Evolutionary conservation across 768 basidiomycete species (phyloP).

Genomic region (Psilocybe tampanensis): DNA sequence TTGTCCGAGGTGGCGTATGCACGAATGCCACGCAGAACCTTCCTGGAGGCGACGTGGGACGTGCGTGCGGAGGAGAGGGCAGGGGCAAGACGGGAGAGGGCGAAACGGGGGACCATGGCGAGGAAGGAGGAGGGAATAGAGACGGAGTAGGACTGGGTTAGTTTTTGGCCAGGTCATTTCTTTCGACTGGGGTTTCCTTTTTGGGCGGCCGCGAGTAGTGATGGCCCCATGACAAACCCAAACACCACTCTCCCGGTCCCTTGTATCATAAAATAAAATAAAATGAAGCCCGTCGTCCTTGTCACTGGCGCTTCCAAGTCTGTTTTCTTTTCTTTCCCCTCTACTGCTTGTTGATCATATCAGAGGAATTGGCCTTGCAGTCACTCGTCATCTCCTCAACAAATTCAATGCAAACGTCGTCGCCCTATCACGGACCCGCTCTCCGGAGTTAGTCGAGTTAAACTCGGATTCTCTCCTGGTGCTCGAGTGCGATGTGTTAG

Average conservation of each 20-base stretch:
- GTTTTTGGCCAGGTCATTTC: slow-evolving; percentile 29
- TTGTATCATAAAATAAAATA: too few species aligned
- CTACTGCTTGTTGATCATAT: slow-evolving; percentile 4
- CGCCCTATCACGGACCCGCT: slow-evolving; percentile 70
- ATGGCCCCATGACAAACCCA: slow-evolving; percentile 12
- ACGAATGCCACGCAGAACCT: slow-evolving; percentile 47
- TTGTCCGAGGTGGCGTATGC: slow-evolving; percentile 63
- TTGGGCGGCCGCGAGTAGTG: slow-evolving; percentile 16
- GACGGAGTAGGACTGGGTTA: slow-evolving; percentile 31
- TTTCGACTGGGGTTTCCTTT: slow-evolving; percentile 30
- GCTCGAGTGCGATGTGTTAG: slow-evolving; percentile 78
- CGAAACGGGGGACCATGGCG: slow-evolving; percentile 64
- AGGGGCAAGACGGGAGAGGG: slow-evolving; percentile 67
- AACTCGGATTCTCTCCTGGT: slow-evolving; percentile 48
- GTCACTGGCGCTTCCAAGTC: slow-evolving; percentile 89
- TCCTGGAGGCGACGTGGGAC: slow-evolving; percentile 43
- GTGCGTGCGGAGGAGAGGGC: slow-evolving; percentile 53
- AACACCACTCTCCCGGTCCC: slow-evolving; percentile 2
- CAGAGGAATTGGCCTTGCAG: slow-evolving; percentile 78
- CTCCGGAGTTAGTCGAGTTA: slow-evolving; percentile 64
- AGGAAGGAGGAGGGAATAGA: slow-evolving; percentile 24
- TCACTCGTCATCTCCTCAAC: slow-evolving; percentile 64
- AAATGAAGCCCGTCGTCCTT: slow-evolving; percentile 62
- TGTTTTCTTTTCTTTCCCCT: slow-evolving; percentile 3
- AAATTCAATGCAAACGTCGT: slow-evolving; percentile 70